phyloP scores from a whole-genome alignment of 2,329 filamentous ascomycete species.

The Catunica adiposa region DNA sequence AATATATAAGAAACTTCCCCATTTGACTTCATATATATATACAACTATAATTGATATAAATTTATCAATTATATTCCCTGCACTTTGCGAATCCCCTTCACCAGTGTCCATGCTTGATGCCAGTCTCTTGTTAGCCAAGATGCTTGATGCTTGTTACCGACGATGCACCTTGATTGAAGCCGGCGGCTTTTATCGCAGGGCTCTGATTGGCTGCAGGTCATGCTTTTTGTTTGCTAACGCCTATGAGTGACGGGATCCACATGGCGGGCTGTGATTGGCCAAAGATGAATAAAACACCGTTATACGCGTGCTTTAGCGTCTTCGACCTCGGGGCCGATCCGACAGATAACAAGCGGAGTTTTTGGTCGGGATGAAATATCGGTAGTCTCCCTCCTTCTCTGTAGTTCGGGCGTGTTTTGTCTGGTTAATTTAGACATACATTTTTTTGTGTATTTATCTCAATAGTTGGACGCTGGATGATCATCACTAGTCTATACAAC shows the following conservation, averaged over 20 bases:
- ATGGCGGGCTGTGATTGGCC: neutral
- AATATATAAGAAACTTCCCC: too few relatives aligned
- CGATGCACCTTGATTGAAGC: neutral
- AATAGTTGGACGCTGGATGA: too few relatives aligned
- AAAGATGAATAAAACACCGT: neutral
- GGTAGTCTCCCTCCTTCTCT: neutral
- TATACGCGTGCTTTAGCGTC: neutral
- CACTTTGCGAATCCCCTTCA: neutral
- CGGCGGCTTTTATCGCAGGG: conserved; percentile 3
- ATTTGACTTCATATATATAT: too few relatives aligned
- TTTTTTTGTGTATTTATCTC: too few relatives aligned
- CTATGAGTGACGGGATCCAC: neutral
- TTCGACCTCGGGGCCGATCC: neutral
- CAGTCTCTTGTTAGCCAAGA: neutral
- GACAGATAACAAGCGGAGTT: neutral
- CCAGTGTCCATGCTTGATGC: neutral
- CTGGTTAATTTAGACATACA: too few relatives aligned
- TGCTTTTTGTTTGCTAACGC: neutral
- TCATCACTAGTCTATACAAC: too few relatives aligned
- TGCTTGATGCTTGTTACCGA: neutral
- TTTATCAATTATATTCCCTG: neutral
- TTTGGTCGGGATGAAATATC: neutral
- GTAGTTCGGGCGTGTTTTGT: too few relatives aligned
- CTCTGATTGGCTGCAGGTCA: neutral
- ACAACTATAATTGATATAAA: too few relatives aligned